Conservation (phyloP, 2,329 filamentous ascomycete species). For the Fusarium austroafricanum region DNA sequence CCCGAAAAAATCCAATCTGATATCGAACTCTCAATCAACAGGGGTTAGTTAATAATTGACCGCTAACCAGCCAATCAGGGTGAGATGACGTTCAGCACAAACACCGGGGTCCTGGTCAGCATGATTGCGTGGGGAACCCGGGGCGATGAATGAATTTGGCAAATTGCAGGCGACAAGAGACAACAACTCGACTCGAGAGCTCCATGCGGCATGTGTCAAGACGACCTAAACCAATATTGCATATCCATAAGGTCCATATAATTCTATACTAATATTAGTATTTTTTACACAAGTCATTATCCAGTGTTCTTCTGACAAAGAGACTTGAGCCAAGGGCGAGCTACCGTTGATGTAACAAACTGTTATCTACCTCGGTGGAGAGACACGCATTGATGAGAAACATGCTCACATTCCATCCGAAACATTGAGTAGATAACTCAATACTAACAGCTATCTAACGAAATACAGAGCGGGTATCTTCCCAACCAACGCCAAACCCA, state of each 20-base stretch:
- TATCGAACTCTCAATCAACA: slow-evolving; percentile 51
- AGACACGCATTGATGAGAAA: background rate
- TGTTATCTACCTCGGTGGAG: background rate
- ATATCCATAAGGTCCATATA: too few species aligned
- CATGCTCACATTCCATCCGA: background rate
- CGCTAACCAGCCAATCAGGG: slow-evolving; percentile 50
- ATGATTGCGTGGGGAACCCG: slow-evolving; percentile 45
- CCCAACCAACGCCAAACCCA: slow-evolving; percentile 22
- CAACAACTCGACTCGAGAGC: background rate
- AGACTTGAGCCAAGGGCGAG: too few species aligned
- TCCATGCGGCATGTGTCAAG: background rate
- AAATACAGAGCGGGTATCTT: slow-evolving; percentile 28
- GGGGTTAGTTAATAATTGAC: slow-evolving; percentile 45
- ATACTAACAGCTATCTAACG: background rate
- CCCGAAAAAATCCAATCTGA: slow-evolving; percentile 50
- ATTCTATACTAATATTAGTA: too few species aligned
- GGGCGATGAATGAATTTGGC: background rate
- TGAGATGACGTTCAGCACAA: slow-evolving; percentile 51
- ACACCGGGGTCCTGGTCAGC: slow-evolving; percentile 43
- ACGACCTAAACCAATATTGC: too few species aligned
- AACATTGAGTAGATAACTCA: too few species aligned
- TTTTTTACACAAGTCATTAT: too few species aligned
- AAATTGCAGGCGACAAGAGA: too few species aligned
- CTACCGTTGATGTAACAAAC: too few species aligned
- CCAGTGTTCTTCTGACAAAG: too few species aligned